A percentile compares a stretch with the other conserved stretches of the same genome.
phyloP scores from a whole-genome alignment of 129 eudicot species.

The Tagetes erecta region DNA sequence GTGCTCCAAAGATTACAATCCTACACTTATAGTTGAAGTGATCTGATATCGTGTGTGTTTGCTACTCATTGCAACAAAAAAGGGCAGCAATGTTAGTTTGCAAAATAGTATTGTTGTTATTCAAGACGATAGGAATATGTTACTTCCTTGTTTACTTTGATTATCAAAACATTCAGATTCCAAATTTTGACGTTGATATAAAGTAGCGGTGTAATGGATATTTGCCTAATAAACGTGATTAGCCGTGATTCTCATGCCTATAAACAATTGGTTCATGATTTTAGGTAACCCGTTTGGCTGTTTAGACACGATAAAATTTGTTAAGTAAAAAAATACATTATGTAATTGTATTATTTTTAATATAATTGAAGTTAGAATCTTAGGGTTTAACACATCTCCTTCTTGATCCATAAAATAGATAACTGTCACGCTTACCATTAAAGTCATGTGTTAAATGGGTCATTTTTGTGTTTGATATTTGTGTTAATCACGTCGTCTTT shows the following conservation, averaged over 20 bases:
- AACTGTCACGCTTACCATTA: too few species aligned
- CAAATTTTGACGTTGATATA: background rate
- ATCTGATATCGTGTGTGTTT: slow-evolving; percentile 13
- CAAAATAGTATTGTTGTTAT: background rate
- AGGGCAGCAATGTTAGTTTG: background rate
- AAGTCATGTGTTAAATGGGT: too few species aligned
- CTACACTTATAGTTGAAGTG: background rate
- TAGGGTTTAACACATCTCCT: too few species aligned
- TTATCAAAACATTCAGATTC: background rate
- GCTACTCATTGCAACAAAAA: background rate
- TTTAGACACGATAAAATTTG: too few species aligned
- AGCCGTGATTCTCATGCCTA: background rate
- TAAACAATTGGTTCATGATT: too few species aligned
- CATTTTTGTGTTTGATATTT: too few species aligned
- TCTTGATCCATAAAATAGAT: too few species aligned
- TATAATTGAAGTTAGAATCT: too few species aligned
- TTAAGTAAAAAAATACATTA: too few species aligned
- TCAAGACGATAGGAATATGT: slow-evolving; percentile 9
- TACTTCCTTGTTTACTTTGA: background rate
- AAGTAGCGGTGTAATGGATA: background rate
- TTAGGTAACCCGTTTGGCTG: too few species aligned
- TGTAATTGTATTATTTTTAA: too few species aligned
- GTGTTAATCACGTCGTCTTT: too few species aligned
- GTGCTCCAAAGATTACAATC: slow-evolving; percentile 11
- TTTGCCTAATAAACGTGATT: background rate